A percentile compares a stretch with the other conserved stretches of the same genome.
Conservation (phyloP, 768 basidiomycete genomes). For the Rossbeevera mucosa region DNA sequence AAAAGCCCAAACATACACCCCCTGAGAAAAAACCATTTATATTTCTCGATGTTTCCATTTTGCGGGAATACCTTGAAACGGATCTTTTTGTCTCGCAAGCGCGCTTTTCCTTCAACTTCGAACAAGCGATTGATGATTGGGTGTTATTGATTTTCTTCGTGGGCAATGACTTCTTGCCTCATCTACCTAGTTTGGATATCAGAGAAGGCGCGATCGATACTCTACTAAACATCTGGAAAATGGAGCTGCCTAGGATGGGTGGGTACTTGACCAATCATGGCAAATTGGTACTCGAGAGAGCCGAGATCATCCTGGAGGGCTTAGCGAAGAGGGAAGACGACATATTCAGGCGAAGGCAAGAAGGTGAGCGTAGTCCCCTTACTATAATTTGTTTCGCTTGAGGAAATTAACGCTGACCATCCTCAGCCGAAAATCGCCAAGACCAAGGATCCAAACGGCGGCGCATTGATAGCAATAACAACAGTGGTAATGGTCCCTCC, state of each 20-base stretch:
- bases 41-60: constrained; percentile 93
- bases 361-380: constrained; percentile 58
- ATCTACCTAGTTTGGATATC: constrained; percentile 97
- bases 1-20: constrained; percentile 43
- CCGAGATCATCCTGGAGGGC: constrained; percentile 93
- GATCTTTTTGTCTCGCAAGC: constrained; percentile 81
- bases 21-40: constrained; percentile 89
- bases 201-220: constrained; percentile 99
- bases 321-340: constrained; percentile 93
- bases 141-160: constrained; percentile 99
- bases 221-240: constrained; percentile 91
- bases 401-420: constrained; percentile 13
- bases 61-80: constrained; percentile 97
- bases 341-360: constrained; percentile 87
- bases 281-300: constrained; percentile 75
- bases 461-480: constrained; percentile 46
- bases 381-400: constrained; percentile 1
- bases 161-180: constrained; percentile 96
- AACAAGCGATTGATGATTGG: constrained; percentile 99
- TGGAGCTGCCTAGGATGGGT: constrained; percentile 91
- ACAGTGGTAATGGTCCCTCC: constrained; percentile 42
- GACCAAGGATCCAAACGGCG: constrained; percentile 88
- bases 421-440: constrained; percentile 86
- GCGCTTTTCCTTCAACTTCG: constrained; percentile 86
- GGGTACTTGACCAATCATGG: constrained; percentile 96